phyloP scores from a whole-genome alignment of 139 green algal genomes.

The Auxenochlorella pyrenoidosa region DNA sequence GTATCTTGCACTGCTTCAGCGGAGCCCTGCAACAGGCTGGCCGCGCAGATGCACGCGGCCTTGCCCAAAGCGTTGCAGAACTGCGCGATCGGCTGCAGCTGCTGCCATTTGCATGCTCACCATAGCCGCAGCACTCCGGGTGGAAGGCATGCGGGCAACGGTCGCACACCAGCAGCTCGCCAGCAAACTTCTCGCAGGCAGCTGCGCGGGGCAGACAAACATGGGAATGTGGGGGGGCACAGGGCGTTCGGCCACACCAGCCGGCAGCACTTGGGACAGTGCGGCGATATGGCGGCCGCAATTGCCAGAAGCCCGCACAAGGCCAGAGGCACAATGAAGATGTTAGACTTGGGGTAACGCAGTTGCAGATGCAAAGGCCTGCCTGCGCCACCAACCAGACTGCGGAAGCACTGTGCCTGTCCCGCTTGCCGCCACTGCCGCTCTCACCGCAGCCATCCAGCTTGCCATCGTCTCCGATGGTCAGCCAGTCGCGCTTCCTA shows the following conservation, averaged over 20 bases:
- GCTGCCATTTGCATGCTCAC: neutral
- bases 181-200: conserved; percentile 5
- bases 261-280: too few species aligned
- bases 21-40: neutral
- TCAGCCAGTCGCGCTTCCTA: neutral
- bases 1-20: too few species aligned
- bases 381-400: neutral
- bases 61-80: neutral
- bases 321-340: too few species aligned
- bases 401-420: too few species aligned
- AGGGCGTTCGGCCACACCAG: too few species aligned
- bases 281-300: too few species aligned
- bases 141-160: conserved; percentile 25
- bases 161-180: conserved; percentile 3
- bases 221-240: neutral
- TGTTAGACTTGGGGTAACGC: too few species aligned
- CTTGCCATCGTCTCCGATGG: conserved; percentile 9
- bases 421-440: neutral
- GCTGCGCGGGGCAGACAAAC: neutral
- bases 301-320: too few species aligned
- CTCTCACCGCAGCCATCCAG: conserved; percentile 6
- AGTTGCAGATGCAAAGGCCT: neutral
- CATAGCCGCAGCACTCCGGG: conserved; percentile 17
- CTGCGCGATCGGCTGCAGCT: neutral
- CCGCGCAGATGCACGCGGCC: neutral